phyloP scores from a whole-genome alignment of 2,329 filamentous ascomycete genomes.

The Cordyceps pruinosa region DNA sequence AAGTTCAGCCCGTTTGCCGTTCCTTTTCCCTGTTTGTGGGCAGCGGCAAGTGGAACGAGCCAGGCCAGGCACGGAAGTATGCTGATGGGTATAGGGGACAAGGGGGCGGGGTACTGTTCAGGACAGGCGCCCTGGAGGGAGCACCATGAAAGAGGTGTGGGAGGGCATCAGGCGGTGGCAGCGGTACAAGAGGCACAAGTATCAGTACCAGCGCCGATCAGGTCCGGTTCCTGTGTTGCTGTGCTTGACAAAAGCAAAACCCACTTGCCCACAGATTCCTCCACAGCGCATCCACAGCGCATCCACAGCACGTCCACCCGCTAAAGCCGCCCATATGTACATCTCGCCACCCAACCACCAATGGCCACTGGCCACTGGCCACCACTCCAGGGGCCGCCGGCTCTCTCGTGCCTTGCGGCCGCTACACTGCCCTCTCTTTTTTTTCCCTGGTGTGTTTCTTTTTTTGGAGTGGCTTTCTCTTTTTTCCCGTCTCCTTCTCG shows the following conservation, averaged over 20 bases:
- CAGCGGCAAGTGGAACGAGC: constrained; percentile 6
- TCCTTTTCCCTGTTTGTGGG: constrained; percentile 6
- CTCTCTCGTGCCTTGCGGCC: background rate
- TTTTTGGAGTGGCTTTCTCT: background rate
- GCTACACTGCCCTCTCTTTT: background rate
- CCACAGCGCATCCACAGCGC: background rate
- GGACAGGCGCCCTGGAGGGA: background rate
- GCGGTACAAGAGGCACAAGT: background rate
- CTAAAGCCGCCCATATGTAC: background rate
- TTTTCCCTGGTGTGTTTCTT: background rate
- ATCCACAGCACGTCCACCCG: background rate
- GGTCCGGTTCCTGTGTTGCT: background rate
- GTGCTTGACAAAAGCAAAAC: background rate
- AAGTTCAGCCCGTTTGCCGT: no score
- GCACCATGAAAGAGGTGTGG: background rate
- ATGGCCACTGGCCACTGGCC: background rate
- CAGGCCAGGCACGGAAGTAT: background rate
- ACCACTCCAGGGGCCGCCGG: background rate
- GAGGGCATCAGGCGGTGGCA: background rate
- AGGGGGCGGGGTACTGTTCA: background rate
- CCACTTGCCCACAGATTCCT: background rate
- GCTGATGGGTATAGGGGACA: no score
- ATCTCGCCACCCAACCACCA: background rate
- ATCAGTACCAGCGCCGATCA: background rate
- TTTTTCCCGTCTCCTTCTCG: background rate